Evolutionary conservation across 2,329 filamentous ascomycete species (phyloP).

Genomic region (Fusarium sp.): DNA sequence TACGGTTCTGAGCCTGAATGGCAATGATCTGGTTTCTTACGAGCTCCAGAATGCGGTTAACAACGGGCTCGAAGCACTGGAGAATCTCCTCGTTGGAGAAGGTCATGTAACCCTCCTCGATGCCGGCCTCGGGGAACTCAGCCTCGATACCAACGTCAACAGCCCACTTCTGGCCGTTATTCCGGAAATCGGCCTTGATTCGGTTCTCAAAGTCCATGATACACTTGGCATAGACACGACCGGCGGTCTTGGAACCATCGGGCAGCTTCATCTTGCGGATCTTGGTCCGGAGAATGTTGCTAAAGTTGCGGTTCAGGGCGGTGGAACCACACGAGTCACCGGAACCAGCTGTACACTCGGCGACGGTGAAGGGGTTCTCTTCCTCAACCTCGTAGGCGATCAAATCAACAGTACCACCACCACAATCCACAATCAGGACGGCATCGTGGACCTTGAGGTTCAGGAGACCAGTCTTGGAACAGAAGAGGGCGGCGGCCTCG

Average conservation of each 20-base stretch:
- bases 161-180: constrained; percentile 99
- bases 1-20: constrained; percentile 95
- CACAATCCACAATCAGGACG: constrained; percentile 97
- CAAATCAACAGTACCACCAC: constrained; percentile 97
- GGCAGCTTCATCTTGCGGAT: constrained; percentile 99
- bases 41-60: constrained; percentile 94
- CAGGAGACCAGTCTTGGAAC: constrained; percentile 92
- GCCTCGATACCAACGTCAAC: constrained; percentile 98
- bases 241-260: constrained; percentile 95
- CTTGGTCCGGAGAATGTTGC: constrained; percentile 96
- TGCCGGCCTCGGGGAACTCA: constrained; percentile 95
- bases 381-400: constrained; percentile 99
- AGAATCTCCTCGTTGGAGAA: constrained; percentile 99
- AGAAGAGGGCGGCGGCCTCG: constrained; percentile 96
- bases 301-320: constrained; percentile 96
- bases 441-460: constrained; percentile 98
- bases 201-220: constrained; percentile 99
- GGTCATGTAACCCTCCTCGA: constrained; percentile 99
- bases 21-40: constrained; percentile 99
- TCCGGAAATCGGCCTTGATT: constrained; percentile 99
- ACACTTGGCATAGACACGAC: constrained; percentile 97
- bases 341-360: constrained; percentile 95
- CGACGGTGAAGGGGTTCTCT: constrained; percentile 94
- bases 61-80: constrained; percentile 98
- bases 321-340: constrained; percentile 99